Base-by-base conservation (phyloP, 306 rosid genomes). In the Ochetophila trinervis region DNA sequence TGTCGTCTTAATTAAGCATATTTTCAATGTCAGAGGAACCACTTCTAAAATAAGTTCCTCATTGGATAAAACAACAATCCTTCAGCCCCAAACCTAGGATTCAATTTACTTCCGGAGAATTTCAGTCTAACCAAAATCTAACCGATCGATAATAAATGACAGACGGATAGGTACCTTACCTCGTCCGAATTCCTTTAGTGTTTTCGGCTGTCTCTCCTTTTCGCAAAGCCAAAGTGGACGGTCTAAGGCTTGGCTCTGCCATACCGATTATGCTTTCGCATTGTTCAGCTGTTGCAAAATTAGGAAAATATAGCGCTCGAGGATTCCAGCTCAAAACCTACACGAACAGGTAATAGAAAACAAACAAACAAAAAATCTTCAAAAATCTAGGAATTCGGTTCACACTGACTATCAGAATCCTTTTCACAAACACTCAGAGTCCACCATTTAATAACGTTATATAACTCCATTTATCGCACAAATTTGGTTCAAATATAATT, bases 291-390 rank as follows among this genome's bases (percentile, higher is more conserved):
- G 81, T 87, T 59, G 96, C 94, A 75, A 93, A 93, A 79, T 88
- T 84, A 12, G 99, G 97, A 80, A 93, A 93, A 78, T 84, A 86
- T 2, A 84, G 62, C 15, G 94, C 88, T 21, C 91, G 91, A 10
- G 97, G 99, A 44, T 49, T 71, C 97, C 99, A 93, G 71, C 97
- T 93, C 81, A 93, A 84, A 66, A 90, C 75, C 99, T 90, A 67
- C 74, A 62, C 30, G 2, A 55, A 55, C 45, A 57, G 18, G 12
- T 40, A 27, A 30, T 8, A 24, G 18, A 65, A 9, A 14, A 16
- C 18, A 49, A 48, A 21, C 18, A 2, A 62, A 62, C 15, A 15
- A 19, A 20, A 44, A 22, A 50, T 45, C 27, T 0, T 3, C 13
- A 8, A 57, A 15, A 57, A 5, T 16, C 9, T 5, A 50, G 17